Base-by-base conservation (phyloP, 1,284 basidiomycete genomes). In the Phlebopus sp. region DNA sequence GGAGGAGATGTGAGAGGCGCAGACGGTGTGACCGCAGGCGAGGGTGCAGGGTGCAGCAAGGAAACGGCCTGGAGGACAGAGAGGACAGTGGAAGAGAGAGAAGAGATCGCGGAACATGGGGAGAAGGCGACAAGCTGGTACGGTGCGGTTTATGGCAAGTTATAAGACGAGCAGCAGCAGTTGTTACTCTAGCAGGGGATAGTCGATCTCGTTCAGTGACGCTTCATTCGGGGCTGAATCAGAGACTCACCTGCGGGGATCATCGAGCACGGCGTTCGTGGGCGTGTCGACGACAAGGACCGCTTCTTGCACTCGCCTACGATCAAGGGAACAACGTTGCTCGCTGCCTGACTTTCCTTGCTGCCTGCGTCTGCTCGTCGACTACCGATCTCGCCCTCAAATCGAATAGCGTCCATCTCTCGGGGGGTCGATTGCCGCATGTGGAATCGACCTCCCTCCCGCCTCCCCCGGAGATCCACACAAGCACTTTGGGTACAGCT, bases 21-120 rank as follows among this genome's bases (percentile, higher is more conserved):
- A 82, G 41, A 81, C 56, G 19, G 80, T 74, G 53, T 82, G 81
- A 3, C 81, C 81, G 51, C 81, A 82, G 25, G 69, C 69, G 37
- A 82, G 71, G 0, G 80, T 82, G 9, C 74, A 70, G 0, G 81
- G 80, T 1, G 69, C 63, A 25, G 57, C 46, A 21, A 79, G 66
- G 36, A 66, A 43, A 11, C 59, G 36, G 5, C 58, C 53, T 14
- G 64, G 59, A 0, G 65, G 59, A 47, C 79, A 80, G 41, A 70
- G 61, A 0, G 73, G 69, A 55, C 79, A 77, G 37, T 55, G 52
- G 46, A 78, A 56, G 21, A 71, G 38, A 32, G 66, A 47, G 37
- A 68, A 31, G 35, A 66, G 59, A 46, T 62, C 60, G 9, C 43
- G 49, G 44, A 41, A 47, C 63, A 64, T 62, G 50, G 13, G 37